Base-by-base conservation (phyloP, 305 asterid species). In the Fraxinus platypoda region DNA sequence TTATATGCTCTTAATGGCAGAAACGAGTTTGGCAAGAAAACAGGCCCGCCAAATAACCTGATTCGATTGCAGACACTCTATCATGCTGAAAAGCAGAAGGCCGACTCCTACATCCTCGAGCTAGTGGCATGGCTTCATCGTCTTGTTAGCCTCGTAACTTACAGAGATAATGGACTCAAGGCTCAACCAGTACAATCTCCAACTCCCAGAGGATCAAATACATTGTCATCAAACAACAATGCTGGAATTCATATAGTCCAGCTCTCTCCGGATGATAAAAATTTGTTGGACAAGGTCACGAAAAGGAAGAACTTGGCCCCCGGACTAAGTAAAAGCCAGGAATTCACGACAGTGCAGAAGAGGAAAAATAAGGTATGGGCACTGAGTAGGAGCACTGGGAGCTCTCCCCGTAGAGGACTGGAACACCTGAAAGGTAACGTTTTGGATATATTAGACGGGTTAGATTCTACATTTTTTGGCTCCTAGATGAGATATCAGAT, bases 41-140 rank as follows among this genome's bases (percentile, higher is more conserved):
- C 87, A 0, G 73, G 83, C 76, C 74, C 85, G 3, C 89, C 83
- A 25, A 87, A 52, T 72, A 91, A 81, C 91, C 85, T 91, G 62
- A 90, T 93, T 38, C 97, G 98, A 35, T 81, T 97, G 79, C 99
- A 95, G 78, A 97, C 99, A 13, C 94, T 97, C 23, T 94, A 94
- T 31, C 99, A 97, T 4, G 98, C 99, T 0, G 97, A 97, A 78
- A 95, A 93, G 78, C 83, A 80, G 70, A 95, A 89, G 85, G 97
- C 90, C 52, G 98, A 97, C 66, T 37, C 89, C 13, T 87, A 86
- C 91, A 91, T 97, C 77, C 97, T 97, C 0, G 97, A 93, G 76
- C 88, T 93, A 30, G 88, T 97, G 84, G 87, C 94, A 8, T 95
- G 93, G 95, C 98, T 97, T 81, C 97, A 97, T 38, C 95, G 91